Percentiles rank a stretch among this genome's conserved stretches.
phyloP scores from a whole-genome alignment of 78 protist genomes.

The Dictyostelium intermedium region DNA sequence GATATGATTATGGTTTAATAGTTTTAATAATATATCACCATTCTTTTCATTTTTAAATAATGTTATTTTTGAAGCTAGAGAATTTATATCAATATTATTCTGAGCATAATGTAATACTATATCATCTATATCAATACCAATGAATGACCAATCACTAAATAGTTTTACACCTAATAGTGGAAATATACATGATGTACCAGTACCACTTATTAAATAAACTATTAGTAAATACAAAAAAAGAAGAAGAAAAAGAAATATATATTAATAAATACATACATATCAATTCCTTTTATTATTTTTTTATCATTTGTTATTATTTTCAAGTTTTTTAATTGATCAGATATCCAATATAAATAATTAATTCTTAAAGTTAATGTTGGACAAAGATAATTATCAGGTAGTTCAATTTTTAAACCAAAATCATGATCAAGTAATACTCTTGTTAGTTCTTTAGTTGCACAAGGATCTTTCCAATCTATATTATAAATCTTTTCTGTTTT shows the following conservation, averaged over 20 bases:
- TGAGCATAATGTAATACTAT: constrained; percentile 13
- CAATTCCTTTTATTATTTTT: not conserved
- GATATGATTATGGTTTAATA: not conserved
- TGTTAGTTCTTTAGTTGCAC: constrained; percentile 62
- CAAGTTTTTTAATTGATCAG: constrained; percentile 3
- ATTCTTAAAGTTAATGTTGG: constrained; percentile 54
- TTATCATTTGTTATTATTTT: not conserved
- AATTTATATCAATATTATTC: constrained; percentile 27
- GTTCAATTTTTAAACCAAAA: constrained; percentile 16
- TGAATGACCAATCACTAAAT: constrained; percentile 26
- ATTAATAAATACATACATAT: not conserved
- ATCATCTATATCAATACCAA: constrained; percentile 29
- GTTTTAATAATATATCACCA: not conserved
- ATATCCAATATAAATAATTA: constrained; percentile 61
- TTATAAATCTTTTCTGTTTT: constrained; percentile 65
- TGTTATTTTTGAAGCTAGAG: not conserved
- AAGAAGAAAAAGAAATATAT: not conserved
- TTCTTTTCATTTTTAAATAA: constrained; percentile 17
- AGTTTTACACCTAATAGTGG: constrained; percentile 55
- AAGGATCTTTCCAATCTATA: constrained; percentile 70
- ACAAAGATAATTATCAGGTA: constrained; percentile 49
- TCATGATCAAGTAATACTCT: constrained; percentile 41
- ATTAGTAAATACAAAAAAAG: not conserved
- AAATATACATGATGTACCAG: constrained; percentile 79
- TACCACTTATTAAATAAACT: constrained; percentile 5